Conservation (phyloP, 306 rosid species). For the Carpinus viminea region DNA sequence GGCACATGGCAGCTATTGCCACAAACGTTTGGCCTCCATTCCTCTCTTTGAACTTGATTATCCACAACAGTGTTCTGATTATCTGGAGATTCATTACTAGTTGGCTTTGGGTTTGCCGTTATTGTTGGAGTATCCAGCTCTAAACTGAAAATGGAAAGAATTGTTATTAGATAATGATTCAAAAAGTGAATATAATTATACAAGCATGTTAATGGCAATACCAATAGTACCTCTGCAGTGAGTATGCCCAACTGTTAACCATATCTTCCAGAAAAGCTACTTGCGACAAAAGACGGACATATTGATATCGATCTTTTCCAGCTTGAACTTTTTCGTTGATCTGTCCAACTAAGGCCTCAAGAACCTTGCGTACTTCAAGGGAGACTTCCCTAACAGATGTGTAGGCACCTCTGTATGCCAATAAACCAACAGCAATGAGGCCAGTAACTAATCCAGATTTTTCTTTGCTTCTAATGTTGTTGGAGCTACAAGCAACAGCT, state of each 20-base stretch:
- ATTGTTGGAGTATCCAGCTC: slow-evolving; percentile 58
- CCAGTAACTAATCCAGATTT: slow-evolving; percentile 73
- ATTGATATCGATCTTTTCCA: slow-evolving; percentile 80
- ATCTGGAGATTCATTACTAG: slow-evolving; percentile 25
- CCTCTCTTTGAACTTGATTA: slow-evolving; percentile 45
- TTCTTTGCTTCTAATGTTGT: slow-evolving; percentile 58
- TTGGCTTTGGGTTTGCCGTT: slow-evolving; percentile 27
- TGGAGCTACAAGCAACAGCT: slow-evolving; percentile 42
- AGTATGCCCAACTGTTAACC: slow-evolving; percentile 85
- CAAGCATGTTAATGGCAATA: slow-evolving; percentile 14
- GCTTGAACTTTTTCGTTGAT: slow-evolving; percentile 65
- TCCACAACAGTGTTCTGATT: slow-evolving; percentile 27
- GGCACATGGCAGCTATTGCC: slow-evolving; percentile 36
- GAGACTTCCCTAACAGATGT: slow-evolving; percentile 83
- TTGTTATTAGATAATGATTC: slow-evolving; percentile 33
- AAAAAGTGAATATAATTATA: slow-evolving; percentile 12
- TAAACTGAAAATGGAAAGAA: slow-evolving; percentile 64
- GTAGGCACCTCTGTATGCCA: slow-evolving; percentile 80
- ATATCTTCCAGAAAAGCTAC: slow-evolving; percentile 93
- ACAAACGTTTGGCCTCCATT: slow-evolving; percentile 38
- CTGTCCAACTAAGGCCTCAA: slow-evolving; percentile 66
- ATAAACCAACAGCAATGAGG: slow-evolving; percentile 86
- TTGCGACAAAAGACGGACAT: slow-evolving; percentile 81
- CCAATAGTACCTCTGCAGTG: slow-evolving; percentile 67
- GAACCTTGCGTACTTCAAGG: slow-evolving; percentile 72